A percentile compares a stretch with the other conserved stretches of the same genome.
Evolutionary conservation across 805 yeast species (phyloP).

Genomic region (Lipomyces mesembrius): DNA sequence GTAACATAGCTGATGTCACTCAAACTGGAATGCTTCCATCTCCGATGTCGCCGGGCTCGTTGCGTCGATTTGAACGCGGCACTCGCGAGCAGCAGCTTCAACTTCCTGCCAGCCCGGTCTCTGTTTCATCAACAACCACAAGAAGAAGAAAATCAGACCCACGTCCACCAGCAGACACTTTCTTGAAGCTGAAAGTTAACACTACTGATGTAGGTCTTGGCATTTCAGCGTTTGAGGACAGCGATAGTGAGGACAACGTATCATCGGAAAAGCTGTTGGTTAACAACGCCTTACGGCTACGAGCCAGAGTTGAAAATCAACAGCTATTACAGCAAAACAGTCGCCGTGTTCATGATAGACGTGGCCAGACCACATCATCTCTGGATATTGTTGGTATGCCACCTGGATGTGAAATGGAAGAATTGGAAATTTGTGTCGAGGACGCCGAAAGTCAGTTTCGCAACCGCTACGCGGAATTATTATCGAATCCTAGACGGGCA

Average conservation of each 20-base stretch:
- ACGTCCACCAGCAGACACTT: background rate
- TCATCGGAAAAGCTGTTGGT: background rate
- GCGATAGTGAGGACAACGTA: background rate
- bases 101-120: background rate
- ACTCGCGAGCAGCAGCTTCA: background rate
- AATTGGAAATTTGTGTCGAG: background rate
- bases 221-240: background rate
- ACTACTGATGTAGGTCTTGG: background rate
- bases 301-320: conserved; percentile 2
- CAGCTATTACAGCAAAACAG: background rate
- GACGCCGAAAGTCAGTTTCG: background rate
- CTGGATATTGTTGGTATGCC: background rate
- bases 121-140: background rate
- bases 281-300: conserved; percentile 3
- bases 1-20: background rate
- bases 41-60: background rate
- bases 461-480: background rate
- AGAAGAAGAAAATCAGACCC: conserved; percentile 1
- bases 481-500: background rate
- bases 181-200: background rate
- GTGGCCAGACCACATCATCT: background rate
- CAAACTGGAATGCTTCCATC: background rate
- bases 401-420: conserved; percentile 1
- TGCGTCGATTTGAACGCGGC: background rate
- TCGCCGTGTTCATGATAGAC: background rate